These are phyloP conservation scores for Cucurbita argyrosperma DNA, from an alignment of 306 rosid genomes.

Conservation along the genomic window DNA sequence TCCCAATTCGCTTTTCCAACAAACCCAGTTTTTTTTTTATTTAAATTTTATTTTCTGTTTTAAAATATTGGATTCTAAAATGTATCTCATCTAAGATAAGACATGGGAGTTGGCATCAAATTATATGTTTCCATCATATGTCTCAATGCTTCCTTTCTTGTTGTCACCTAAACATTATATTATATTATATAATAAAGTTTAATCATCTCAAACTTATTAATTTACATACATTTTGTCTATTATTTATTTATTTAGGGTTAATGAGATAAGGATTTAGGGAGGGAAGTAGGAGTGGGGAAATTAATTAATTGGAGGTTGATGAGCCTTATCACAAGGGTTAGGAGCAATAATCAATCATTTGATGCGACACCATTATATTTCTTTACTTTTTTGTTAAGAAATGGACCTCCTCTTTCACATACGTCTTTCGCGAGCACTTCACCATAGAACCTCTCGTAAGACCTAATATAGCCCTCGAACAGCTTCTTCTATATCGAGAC, in stretches of 20 bases:
- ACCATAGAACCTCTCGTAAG: no score
- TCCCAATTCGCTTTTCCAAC: background rate
- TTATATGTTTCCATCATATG: background rate
- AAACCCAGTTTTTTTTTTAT: background rate
- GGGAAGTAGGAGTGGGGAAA: background rate
- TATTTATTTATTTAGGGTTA: no score
- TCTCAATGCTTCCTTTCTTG: background rate
- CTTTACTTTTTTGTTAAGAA: constrained; percentile 48
- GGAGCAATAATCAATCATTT: constrained; percentile 41
- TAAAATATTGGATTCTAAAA: background rate
- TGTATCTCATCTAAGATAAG: background rate
- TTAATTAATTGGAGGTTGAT: constrained; percentile 32
- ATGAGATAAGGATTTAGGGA: background rate
- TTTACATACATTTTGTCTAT: no score
- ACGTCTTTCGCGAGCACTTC: background rate
- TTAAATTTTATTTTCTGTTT: background rate
- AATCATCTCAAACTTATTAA: background rate
- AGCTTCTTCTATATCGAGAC: no score
- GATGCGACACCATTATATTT: constrained; percentile 44
- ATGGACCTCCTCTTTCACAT: constrained; percentile 6
- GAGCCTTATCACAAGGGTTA: constrained; percentile 52
- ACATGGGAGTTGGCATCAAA: background rate
- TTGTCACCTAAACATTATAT: background rate
- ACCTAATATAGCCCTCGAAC: no score
- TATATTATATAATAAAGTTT: background rate